phyloP scores from a whole-genome alignment of 2,329 filamentous ascomycete genomes.

The Paraconiothyrium brasiliense region DNA sequence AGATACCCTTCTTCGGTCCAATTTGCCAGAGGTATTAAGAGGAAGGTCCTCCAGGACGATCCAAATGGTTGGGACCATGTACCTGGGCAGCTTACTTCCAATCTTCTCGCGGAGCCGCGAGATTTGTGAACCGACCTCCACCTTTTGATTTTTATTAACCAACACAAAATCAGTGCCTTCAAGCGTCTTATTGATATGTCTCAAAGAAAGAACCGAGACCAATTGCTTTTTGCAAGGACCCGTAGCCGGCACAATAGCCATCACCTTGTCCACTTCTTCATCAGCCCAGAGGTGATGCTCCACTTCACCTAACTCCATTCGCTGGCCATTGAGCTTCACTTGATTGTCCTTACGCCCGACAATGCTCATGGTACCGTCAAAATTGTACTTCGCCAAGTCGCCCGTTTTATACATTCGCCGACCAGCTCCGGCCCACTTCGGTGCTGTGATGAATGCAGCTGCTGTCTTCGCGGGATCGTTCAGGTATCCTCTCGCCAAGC shows the following conservation, averaged over 20 bases:
- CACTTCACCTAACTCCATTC: constrained; percentile 25
- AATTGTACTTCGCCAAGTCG: constrained; percentile 19
- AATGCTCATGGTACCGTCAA: constrained; percentile 20
- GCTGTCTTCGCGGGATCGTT: constrained; percentile 31
- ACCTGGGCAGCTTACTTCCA: not conserved
- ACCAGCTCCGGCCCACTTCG: constrained; percentile 3
- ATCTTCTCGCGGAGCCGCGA: not conserved
- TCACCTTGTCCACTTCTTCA: not conserved
- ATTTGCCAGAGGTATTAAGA: constrained; percentile 3
- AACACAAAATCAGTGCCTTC: not conserved
- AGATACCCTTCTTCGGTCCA: not conserved
- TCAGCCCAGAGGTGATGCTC: constrained; percentile 18
- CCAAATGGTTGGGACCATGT: constrained; percentile 11
- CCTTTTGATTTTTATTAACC: not conserved
- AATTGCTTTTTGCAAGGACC: not conserved
- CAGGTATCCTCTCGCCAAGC: constrained; percentile 29
- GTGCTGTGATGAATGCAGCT: constrained; percentile 37
- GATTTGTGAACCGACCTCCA: not conserved
- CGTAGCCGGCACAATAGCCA: constrained; percentile 2
- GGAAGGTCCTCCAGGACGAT: not conserved
- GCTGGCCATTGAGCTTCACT: constrained; percentile 25
- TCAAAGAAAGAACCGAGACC: not conserved
- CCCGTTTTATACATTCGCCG: constrained; percentile 22
- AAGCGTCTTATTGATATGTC: not conserved
- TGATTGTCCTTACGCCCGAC: constrained; percentile 12